Evolutionary conservation across 2,329 filamentous ascomycete genomes (phyloP).

Genomic region (Cyphellophora europaea): DNA sequence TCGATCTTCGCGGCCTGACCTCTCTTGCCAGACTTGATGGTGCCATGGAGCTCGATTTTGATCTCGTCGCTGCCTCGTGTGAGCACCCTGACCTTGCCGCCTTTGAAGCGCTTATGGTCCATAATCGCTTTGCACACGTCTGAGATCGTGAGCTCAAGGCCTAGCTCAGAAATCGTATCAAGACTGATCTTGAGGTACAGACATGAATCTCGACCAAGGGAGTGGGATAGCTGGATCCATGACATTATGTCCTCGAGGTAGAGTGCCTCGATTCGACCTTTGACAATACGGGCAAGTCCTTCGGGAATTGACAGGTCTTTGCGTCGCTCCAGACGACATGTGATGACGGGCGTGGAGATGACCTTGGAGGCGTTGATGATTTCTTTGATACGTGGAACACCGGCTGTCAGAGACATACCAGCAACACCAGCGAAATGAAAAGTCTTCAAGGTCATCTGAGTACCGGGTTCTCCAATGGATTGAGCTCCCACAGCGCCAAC

Average conservation of each 20-base stretch:
- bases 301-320: conserved; percentile 18
- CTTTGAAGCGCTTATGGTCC: conserved; percentile 67
- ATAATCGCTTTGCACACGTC: conserved; percentile 72
- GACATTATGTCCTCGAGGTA: conserved; percentile 72
- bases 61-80: conserved; percentile 46
- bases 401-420: conserved; percentile 98
- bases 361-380: conserved; percentile 96
- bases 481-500: conserved; percentile 95
- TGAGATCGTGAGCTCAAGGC: conserved; percentile 64
- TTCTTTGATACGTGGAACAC: conserved; percentile 99
- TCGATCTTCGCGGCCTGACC: conserved; percentile 35
- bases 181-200: conserved; percentile 76
- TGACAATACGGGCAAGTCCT: conserved; percentile 65
- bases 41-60: conserved; percentile 58
- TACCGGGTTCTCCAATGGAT: conserved; percentile 95
- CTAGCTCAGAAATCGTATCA: conserved; percentile 67
- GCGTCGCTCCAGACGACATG: conserved; percentile 54
- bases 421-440: conserved; percentile 99
- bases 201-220: conserved; percentile 41
- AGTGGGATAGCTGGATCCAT: conserved; percentile 80
- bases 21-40: conserved; percentile 33
- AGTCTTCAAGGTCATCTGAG: conserved; percentile 98
- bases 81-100: conserved; percentile 54
- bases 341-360: conserved; percentile 91
- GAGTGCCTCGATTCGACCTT: conserved; percentile 90